Evolutionary conservation across 2,329 filamentous ascomycete genomes (phyloP), one percentile per base, ranked within the genome.

Genomic region (Colletotrichum sp.): DNA sequence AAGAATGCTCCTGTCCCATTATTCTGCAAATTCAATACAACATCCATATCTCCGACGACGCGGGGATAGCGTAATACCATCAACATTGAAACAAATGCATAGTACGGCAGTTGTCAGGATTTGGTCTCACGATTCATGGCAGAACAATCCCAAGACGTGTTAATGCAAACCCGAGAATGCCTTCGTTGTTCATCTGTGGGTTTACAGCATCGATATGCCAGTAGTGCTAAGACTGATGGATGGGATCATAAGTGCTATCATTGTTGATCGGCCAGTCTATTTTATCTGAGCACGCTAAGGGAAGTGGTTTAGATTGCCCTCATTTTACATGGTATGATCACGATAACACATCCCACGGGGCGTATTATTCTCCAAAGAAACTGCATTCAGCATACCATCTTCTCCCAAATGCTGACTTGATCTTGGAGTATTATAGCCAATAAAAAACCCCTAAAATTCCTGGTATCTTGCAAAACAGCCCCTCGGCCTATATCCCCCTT

Each of bases 171-270:
- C 38, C 6, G 38, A 43, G 38, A 2, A 3, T n/a, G 38, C 5
- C 2, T 5, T 43, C 38, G 5, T n/a, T n/a, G 6, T n/a, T 38
- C 1, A 18, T 38, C 0, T 16, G 16, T 5, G 36, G 16, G 8
- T 0, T n/a, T n/a, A 0, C 16, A 43, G 38, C 3, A 9, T 0
- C 8, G 8, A n/a, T n/a, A 0, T 21, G 43, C 5, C n/a, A 21
- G 4, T 47, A 2, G 7, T 13, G 7, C 9, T 13, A 13, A 21
- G n/a, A 8, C 43, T 47, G 43, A 7, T 13, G 0, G 43, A 47
- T 13, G 1, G 18, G n/a, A 51, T 3, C 6, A 21, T 8, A 21
- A 21, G 6, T 3, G n/a, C 43, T 51, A 2, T 4, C 6, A 4
- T 21, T 6, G 2, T 21, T 47, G 2, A 4, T 47, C 18, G 9